Evolutionary conservation across 2,329 filamentous ascomycete genomes (phyloP), one percentile per base, ranked within the genome.

Genomic region (Trichoderma pleuroti): DNA sequence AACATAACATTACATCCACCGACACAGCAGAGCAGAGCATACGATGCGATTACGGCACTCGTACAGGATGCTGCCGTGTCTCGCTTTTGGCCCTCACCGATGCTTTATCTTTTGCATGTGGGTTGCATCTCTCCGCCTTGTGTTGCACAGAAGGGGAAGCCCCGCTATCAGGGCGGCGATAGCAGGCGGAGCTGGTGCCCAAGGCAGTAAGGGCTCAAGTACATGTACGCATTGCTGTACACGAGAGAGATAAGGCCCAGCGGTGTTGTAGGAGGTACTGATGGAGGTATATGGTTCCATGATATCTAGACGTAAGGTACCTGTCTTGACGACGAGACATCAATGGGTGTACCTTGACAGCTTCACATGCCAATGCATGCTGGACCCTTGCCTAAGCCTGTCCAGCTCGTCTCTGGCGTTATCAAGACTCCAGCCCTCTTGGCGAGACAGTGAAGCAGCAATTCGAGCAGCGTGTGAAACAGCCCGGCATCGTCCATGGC

Each of bases 101-200:
- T 59, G 16, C 68, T 63, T 70, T 70, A 64, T 63, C 60, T 57
- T 42, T 57, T 70, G 68, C 30, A 64, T 64, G 68, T 56, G 67
- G 67, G 64, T 32, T 67, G 39, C 65, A 34, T 60, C 28, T 61
- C 56, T 61, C 56, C 65, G 56, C 60, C 34, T n/a, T 26, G 49
- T 56, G 59, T 54, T 54, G 68, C 52, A 70, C 60, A 65, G 60
- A 59, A 70, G 16, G 46, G 67, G 63, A 66, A 26, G 63, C 59
- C 67, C 67, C 67, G 60, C 67, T 64, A 57, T 54, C 60, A 70
- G 34, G 60, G 68, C 54, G 39, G 56, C n/a, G 56, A 68, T 61
- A 36, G 39, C n/a, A 49, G 32, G 56, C n/a, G 65, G 54, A 49
- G 54, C 21, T 18, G 54, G 18, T 67, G 64, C 49, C 46, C 16